Evolutionary conservation across 2,329 filamentous ascomycete species (phyloP).

Genomic region (Colletotrichum sp.): DNA sequence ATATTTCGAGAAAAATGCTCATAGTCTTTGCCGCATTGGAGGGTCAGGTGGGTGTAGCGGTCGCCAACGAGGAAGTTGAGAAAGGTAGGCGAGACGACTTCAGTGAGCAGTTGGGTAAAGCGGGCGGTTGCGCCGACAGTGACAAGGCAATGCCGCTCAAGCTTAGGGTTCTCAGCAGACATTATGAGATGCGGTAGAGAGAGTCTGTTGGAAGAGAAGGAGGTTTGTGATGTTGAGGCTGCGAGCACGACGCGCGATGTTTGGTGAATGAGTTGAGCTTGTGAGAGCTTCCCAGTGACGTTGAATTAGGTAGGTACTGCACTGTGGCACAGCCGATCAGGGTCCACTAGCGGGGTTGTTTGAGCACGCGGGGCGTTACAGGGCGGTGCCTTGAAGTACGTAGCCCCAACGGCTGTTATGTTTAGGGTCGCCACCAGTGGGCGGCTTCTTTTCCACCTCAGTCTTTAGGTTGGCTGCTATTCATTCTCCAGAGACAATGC

Average conservation of each 20-base stretch:
- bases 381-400: not conserved
- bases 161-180: not conserved
- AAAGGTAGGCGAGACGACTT: conserved; percentile 68
- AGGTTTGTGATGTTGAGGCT: not conserved
- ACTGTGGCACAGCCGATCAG: not conserved
- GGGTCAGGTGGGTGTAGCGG: conserved; percentile 72
- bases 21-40: conserved; percentile 82
- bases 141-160: conserved; percentile 70
- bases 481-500: not conserved
- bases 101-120: conserved; percentile 74
- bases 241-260: not conserved
- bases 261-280: not conserved
- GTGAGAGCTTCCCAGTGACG: not conserved
- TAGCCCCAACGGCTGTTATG: not conserved
- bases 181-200: not conserved
- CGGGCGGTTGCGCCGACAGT: conserved; percentile 92
- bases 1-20: conserved; percentile 51
- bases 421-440: not conserved
- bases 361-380: not conserved
- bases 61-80: conserved; percentile 61
- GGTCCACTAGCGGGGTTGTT: not conserved
- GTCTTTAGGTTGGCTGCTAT: too few relatives aligned
- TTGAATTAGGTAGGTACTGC: not conserved
- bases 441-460: not conserved
- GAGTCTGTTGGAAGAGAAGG: not conserved